phyloP scores from a whole-genome alignment of 192 early-diverging fungal species.

The Gaertneriomyces semiglobifer region DNA sequence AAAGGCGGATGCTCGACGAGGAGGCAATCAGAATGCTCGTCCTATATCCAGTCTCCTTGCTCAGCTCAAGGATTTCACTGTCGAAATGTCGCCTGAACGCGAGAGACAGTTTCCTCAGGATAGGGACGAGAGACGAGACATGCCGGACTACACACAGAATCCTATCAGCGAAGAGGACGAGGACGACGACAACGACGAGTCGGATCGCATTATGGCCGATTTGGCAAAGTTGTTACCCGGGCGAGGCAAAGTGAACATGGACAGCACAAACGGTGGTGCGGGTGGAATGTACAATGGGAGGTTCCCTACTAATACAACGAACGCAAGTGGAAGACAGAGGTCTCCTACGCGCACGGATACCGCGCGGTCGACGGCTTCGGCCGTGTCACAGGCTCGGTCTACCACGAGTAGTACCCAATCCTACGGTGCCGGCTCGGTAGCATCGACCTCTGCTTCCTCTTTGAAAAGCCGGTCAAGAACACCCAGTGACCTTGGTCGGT shows the following conservation, averaged over 20 bases:
- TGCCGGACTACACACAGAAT: background rate
- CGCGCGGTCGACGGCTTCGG: no score
- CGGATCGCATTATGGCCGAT: constrained; percentile 20
- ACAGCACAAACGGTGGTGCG: background rate
- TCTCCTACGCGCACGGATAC: no score
- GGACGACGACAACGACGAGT: constrained; percentile 10
- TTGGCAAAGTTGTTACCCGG: constrained; percentile 19
- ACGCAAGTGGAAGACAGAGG: no score
- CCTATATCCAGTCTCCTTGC: constrained; percentile 21
- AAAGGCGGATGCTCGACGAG: constrained; percentile 1
- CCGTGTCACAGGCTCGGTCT: no score
- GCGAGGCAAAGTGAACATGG: constrained; percentile 7
- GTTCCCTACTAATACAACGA: no score
- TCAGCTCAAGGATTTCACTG: constrained; percentile 22
- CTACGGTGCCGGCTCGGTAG: no score
- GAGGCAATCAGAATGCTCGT: constrained; percentile 1
- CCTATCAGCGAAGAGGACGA: background rate
- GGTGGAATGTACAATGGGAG: no score
- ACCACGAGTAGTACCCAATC: no score
- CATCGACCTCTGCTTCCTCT: no score
- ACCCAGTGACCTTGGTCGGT: no score
- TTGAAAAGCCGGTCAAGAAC: no score
- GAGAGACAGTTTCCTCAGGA: background rate
- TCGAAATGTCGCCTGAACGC: constrained; percentile 16
- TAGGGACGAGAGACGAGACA: background rate